Conservation (phyloP, 2,329 filamentous ascomycete species). For the Aspergillus sp. region DNA sequence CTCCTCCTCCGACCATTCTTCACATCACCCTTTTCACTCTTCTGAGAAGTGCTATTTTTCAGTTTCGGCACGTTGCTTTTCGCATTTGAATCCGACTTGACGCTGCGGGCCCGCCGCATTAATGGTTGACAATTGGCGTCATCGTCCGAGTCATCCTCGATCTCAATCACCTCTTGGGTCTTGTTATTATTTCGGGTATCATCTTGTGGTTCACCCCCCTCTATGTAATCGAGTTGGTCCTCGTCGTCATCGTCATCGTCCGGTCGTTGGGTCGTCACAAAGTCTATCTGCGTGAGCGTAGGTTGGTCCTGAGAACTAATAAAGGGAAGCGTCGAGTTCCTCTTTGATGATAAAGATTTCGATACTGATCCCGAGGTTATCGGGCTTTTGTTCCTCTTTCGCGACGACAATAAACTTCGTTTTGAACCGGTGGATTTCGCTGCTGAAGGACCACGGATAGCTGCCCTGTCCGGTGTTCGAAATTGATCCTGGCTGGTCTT, state of each 20-base stretch:
- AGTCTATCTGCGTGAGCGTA: constrained; percentile 40
- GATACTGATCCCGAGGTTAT: constrained; percentile 11
- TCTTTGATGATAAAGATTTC: constrained; percentile 12
- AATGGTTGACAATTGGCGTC: constrained; percentile 17
- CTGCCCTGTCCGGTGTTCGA: constrained; percentile 15
- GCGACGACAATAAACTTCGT: constrained; percentile 5
- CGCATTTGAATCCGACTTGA: constrained; percentile 7
- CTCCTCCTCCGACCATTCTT: constrained; percentile 17
- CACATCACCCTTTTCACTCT: constrained; percentile 1
- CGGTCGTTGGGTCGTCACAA: constrained; percentile 21
- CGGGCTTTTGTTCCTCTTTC: constrained; percentile 8
- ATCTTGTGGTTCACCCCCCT: constrained; percentile 7
- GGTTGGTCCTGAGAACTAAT: constrained; percentile 25
- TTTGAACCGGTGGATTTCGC: constrained; percentile 13
- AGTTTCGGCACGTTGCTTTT: constrained; percentile 11
- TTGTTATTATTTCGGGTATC: constrained; percentile 1
- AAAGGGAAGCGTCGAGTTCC: constrained; percentile 4
- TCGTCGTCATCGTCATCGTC: constrained; percentile 9
- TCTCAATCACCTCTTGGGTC: constrained; percentile 14
- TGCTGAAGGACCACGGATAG: constrained; percentile 5
- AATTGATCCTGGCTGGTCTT: constrained; percentile 13
- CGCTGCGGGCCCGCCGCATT: constrained; percentile 4
- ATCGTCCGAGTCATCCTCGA: constrained; percentile 19
- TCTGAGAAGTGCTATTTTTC: constrained; percentile 7
- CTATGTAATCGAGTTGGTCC: constrained; percentile 28